Percentiles rank a stretch among this genome's conserved stretches.
These are phyloP conservation scores for Ichthyophthirius multifiliis DNA, from an alignment of 169 alveolate genomes.

Conservation along the genomic window DNA sequence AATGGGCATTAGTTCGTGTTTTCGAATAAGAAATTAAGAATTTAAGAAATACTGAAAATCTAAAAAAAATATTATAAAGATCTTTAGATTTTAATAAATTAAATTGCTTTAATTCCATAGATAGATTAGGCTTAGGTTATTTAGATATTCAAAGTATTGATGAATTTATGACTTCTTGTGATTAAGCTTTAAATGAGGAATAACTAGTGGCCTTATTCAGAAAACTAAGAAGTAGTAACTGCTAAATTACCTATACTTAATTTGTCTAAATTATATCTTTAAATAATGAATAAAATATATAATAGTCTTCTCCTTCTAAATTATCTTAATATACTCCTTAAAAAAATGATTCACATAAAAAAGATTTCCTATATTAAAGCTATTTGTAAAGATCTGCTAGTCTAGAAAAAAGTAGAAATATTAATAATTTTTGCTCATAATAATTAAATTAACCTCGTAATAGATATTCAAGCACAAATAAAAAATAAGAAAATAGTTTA, in stretches of 20 bases:
- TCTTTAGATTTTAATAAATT: constrained; percentile 21
- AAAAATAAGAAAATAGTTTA: no score
- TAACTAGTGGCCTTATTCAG: constrained; percentile 56
- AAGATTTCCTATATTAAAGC: no score
- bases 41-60: background rate
- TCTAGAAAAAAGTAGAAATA: no score
- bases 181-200: constrained; percentile 16
- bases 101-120: constrained; percentile 25
- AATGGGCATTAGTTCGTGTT: constrained; percentile 30
- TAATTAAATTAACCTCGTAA: no score
- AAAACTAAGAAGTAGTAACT: constrained; percentile 46
- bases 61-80: constrained; percentile 16
- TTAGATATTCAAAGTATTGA: constrained; percentile 18
- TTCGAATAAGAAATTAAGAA: constrained; percentile 29
- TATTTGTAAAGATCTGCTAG: no score
- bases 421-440: no score
- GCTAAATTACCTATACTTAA: constrained; percentile 49
- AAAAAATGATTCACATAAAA: no score
- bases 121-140: constrained; percentile 18
- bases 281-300: no score
- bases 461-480: no score
- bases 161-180: constrained; percentile 34
- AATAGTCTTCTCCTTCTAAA: constrained; percentile 40
- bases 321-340: constrained; percentile 20
- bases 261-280: constrained; percentile 56